Conservation (phyloP, 1,139 yeast genomes). For the Nakaseomyces bracarensis region DNA sequence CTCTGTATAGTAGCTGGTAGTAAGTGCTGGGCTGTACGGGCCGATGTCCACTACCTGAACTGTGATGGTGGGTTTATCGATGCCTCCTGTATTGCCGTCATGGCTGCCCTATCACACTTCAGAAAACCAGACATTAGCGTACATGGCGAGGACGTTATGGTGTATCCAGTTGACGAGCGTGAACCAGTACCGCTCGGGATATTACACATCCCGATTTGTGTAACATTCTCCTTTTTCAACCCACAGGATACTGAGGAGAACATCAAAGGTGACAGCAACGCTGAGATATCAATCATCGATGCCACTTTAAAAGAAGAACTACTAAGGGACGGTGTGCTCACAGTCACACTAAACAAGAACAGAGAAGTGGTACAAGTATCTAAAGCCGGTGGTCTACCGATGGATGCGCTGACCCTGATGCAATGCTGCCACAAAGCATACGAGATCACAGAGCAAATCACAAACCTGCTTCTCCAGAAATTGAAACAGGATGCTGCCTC, state of each 20-base stretch:
- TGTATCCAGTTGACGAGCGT: constrained; percentile 67
- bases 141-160: constrained; percentile 56
- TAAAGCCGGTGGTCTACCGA: constrained; percentile 84
- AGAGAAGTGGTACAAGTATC: constrained; percentile 83
- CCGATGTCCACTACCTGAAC: constrained; percentile 80
- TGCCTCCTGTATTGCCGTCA: constrained; percentile 83
- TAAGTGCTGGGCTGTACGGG: constrained; percentile 83
- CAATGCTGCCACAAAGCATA: constrained; percentile 64
- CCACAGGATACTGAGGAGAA: constrained; percentile 56
- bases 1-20: constrained; percentile 86
- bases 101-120: constrained; percentile 77
- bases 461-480: constrained; percentile 52
- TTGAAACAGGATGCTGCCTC: constrained; percentile 47
- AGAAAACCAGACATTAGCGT: constrained; percentile 77
- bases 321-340: constrained; percentile 68
- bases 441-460: constrained; percentile 51
- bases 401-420: constrained; percentile 64
- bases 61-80: constrained; percentile 92
- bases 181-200: constrained; percentile 82
- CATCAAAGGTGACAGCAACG: constrained; percentile 53
- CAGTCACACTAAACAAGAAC: constrained; percentile 81
- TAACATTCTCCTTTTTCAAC: constrained; percentile 80
- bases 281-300: constrained; percentile 64
- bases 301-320: constrained; percentile 72
- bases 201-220: constrained; percentile 82